phyloP scores from a whole-genome alignment of 2,329 filamentous ascomycete species.

The Penicillium expansum region DNA sequence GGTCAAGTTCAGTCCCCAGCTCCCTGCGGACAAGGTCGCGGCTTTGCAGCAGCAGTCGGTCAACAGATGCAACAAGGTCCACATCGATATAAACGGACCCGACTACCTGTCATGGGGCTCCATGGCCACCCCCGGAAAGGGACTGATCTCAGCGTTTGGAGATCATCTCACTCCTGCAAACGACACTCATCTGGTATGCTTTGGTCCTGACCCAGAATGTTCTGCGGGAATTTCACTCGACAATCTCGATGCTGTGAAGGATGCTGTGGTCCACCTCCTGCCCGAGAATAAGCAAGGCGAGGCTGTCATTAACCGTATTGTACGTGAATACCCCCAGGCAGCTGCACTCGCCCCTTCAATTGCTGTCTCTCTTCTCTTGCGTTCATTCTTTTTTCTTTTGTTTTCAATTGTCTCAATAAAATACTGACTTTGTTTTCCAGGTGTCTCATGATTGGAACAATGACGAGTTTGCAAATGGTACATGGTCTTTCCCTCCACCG shows the following conservation, averaged over 20 bases:
- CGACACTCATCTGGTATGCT: background rate
- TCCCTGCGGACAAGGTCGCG: background rate
- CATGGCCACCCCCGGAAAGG: background rate
- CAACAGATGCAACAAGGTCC: background rate
- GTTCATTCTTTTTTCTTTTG: background rate
- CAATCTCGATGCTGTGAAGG: background rate
- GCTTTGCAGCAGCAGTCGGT: background rate
- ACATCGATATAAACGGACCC: background rate
- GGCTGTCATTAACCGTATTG: background rate
- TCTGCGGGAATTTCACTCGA: background rate
- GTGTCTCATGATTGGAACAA: conserved; percentile 30
- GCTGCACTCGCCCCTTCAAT: background rate
- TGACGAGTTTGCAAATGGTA: conserved; percentile 30
- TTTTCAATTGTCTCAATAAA: background rate
- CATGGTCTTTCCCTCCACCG: conserved; percentile 24
- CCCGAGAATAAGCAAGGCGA: background rate
- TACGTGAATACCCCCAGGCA: background rate
- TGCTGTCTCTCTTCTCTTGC: no score
- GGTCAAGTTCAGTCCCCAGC: background rate
- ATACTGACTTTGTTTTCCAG: background rate
- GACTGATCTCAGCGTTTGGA: background rate
- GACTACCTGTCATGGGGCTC: background rate
- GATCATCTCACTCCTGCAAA: background rate
- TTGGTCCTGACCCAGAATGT: background rate
- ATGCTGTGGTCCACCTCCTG: background rate